Evolutionary conservation across 495 filamentous ascomycete species (phyloP).

Genomic region (Penicillium odoratum): DNA sequence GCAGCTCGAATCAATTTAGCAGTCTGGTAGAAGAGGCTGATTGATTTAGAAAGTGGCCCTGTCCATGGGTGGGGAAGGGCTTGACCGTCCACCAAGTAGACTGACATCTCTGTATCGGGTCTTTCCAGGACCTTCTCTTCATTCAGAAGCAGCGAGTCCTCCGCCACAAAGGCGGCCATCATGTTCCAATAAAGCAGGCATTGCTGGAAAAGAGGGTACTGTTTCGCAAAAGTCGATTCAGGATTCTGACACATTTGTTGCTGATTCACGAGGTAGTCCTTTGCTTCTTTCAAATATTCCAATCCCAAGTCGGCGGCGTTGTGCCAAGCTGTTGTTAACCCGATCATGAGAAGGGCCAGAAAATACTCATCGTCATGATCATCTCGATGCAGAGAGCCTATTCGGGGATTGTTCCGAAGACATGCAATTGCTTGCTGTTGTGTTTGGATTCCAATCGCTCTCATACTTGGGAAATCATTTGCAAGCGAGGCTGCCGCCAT

Average conservation of each 20-base stretch:
- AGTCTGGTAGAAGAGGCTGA: constrained; percentile 24
- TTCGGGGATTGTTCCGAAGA: constrained; percentile 19
- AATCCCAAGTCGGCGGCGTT: constrained; percentile 24
- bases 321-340: constrained; percentile 27
- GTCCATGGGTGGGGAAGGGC: constrained; percentile 28
- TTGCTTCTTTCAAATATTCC: constrained; percentile 25
- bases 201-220: constrained; percentile 28
- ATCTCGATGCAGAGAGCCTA: constrained; percentile 17
- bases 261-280: constrained; percentile 23
- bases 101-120: constrained; percentile 18
- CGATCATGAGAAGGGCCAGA: constrained; percentile 28
- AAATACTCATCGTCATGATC: constrained; percentile 28
- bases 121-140: constrained; percentile 20
- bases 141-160: constrained; percentile 23
- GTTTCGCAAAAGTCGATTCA: constrained; percentile 24
- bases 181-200: constrained; percentile 29
- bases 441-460: constrained; percentile 25
- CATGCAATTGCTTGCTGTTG: constrained; percentile 30
- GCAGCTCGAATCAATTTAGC: constrained; percentile 23
- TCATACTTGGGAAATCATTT: constrained; percentile 28
- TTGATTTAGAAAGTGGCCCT: constrained; percentile 22
- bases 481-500: constrained; percentile 30
- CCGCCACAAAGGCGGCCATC: constrained; percentile 27
- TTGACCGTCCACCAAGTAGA: constrained; percentile 28
- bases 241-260: constrained; percentile 19